Evolutionary conservation across 1,284 basidiomycete genomes (phyloP), one percentile per base, ranked within the genome.

Genomic region (Moesziomyces aphidis): DNA sequence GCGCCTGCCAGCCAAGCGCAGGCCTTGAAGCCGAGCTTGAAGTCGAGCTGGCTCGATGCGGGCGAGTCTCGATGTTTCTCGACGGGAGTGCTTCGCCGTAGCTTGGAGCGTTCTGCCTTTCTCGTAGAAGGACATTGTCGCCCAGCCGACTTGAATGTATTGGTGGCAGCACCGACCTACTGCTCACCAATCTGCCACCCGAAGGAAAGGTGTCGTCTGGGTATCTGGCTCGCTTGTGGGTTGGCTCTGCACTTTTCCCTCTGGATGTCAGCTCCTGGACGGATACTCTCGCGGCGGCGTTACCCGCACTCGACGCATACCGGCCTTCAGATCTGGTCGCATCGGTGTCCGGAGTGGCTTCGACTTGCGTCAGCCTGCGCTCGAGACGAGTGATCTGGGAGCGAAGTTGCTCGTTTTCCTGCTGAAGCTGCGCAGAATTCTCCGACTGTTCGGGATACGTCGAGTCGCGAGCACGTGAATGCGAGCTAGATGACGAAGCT

Each of bases 331-430:
- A 23, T 23, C 31, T 19, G 4, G 31, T 22, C 13, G 9, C 24
- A 4, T 28, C 5, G 19, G 48, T 5, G 6, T 21, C 43, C 3
- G 24, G 15, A 17, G 23, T 24, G 3, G 24, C 39, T 5, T 42
- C 49, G 22, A 4, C 23, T 1, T 42, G 52, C 21, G 49, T 55
- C 34, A 69, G 19, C 31, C 48, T 52, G 2, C 17, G 23, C 42
- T 55, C 55, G 5, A 69, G 56, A 13, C 45, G 53, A 15, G 52
- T 31, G 39, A 62, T 54, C 13, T 60, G 66, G 10, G 60, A 47
- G 21, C 60, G 60, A 43, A 69, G 66, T 39, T 62, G 49, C 23
- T 69, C 55, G 28, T 62, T 69, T 7, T 42, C 17, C 39, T 42
- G 39, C 39, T 8, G 4, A 19, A 42, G 39, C 5, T 42, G 19